Evolutionary conservation across 2,329 filamentous ascomycete genomes (phyloP).

Genomic region (Colletotrichum paranaense): DNA sequence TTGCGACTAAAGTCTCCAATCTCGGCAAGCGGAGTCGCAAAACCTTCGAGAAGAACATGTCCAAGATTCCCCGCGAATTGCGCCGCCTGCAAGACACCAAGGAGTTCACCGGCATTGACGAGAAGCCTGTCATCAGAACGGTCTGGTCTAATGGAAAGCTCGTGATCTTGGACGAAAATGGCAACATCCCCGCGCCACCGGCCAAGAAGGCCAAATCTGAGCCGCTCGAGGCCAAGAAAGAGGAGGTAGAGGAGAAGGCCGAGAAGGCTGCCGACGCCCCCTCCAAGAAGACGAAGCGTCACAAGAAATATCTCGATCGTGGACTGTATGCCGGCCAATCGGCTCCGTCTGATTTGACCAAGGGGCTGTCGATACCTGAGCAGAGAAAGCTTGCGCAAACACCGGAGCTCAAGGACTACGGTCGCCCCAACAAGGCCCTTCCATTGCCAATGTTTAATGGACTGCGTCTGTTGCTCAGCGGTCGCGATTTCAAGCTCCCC

Average conservation of each 20-base stretch:
- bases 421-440: slow-evolving; percentile 67
- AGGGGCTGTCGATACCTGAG: slow-evolving; percentile 60
- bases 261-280: slow-evolving; percentile 51
- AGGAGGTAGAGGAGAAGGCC: slow-evolving; percentile 43
- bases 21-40: slow-evolving; percentile 72
- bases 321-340: slow-evolving; percentile 91
- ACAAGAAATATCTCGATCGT: slow-evolving; percentile 83
- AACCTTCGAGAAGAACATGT: slow-evolving; percentile 58
- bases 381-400: slow-evolving; percentile 62
- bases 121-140: slow-evolving; percentile 66
- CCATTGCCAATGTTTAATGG: slow-evolving; percentile 85
- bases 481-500: slow-evolving; percentile 87
- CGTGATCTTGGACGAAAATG: slow-evolving; percentile 58
- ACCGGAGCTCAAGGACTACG: slow-evolving; percentile 58
- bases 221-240: slow-evolving; percentile 35
- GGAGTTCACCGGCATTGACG: slow-evolving; percentile 70
- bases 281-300: slow-evolving; percentile 54
- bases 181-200: slow-evolving; percentile 43
- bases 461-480: slow-evolving; percentile 75
- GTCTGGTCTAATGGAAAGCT: slow-evolving; percentile 75
- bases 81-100: slow-evolving; percentile 71
- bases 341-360: slow-evolving; percentile 57
- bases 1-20: slow-evolving; percentile 60
- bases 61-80: slow-evolving; percentile 67
- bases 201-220: slow-evolving; percentile 39